Evolutionary conservation across 257 asterid species (phyloP).

Genomic region (Solanum ahanhuiri): DNA sequence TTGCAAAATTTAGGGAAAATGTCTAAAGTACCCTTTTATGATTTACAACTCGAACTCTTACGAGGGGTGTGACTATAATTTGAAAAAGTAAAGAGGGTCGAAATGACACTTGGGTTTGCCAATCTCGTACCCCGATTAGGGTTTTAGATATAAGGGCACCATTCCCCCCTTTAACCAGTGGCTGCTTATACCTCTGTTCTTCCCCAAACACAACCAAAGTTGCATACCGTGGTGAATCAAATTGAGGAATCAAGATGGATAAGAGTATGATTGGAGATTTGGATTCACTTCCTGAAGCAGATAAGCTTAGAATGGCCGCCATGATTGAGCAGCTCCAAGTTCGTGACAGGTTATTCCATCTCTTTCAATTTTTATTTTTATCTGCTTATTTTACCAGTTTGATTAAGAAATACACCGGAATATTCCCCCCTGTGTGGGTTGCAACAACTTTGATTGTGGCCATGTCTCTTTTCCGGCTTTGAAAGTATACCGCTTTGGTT

Average conservation of each 20-base stretch:
- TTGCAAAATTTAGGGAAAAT: neutral
- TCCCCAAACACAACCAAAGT: neutral
- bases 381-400: neutral
- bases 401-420: neutral
- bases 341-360: conserved; percentile 19
- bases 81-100: neutral
- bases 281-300: conserved; percentile 27
- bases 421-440: neutral
- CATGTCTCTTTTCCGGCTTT: neutral
- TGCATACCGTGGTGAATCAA: neutral
- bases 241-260: conserved; percentile 13
- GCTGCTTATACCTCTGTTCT: neutral
- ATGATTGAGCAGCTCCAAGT: conserved; percentile 35
- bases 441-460: neutral
- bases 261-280: conserved; percentile 21
- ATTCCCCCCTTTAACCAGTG: neutral
- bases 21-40: neutral
- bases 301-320: conserved; percentile 15
- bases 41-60: neutral
- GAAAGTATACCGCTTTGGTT: neutral
- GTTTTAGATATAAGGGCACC: neutral
- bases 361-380: neutral
- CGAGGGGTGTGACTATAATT: neutral
- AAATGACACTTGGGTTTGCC: neutral
- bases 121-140: neutral